Evolutionary conservation across 2,329 filamentous ascomycete species (phyloP).

Genomic region (Ramularia collo-cygni): DNA sequence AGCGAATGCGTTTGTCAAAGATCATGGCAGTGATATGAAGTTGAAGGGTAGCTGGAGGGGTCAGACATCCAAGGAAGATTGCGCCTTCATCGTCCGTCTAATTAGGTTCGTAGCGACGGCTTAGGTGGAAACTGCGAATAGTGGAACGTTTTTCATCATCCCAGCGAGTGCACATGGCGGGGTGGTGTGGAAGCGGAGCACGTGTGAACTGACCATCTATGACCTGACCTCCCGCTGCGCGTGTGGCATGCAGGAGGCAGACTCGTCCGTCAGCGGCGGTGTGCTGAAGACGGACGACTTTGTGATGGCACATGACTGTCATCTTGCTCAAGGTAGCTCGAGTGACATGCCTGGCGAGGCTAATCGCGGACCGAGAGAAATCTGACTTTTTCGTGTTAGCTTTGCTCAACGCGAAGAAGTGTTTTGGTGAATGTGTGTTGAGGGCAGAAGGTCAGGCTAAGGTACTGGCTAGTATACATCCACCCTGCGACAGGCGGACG

Average conservation of each 20-base stretch:
- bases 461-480: conserved; percentile 91
- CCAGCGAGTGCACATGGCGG: conserved; percentile 16
- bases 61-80: conserved; percentile 39
- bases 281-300: conserved; percentile 1
- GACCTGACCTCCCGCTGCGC: conserved; percentile 3
- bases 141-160: conserved; percentile 48
- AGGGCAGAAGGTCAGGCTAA: conserved; percentile 57
- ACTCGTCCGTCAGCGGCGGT: not conserved
- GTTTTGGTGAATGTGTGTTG: conserved; percentile 2
- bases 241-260: conserved; percentile 2
- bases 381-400: no score
- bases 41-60: conserved; percentile 11
- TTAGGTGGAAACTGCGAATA: conserved; percentile 85
- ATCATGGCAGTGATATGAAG: not conserved
- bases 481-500: conserved; percentile 56
- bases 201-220: conserved; percentile 11
- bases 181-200: no score
- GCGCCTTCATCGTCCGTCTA: conserved; percentile 32
- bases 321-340: no score
- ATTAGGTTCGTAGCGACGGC: conserved; percentile 36
- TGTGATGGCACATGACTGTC: no score
- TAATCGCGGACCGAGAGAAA: no score
- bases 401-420: no score
- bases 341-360: no score
- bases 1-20: no score